Percentiles rank a stretch among this genome's conserved stretches.
phyloP scores from a whole-genome alignment of 108 stramenopile species.

The Nitzschia sp. region DNA sequence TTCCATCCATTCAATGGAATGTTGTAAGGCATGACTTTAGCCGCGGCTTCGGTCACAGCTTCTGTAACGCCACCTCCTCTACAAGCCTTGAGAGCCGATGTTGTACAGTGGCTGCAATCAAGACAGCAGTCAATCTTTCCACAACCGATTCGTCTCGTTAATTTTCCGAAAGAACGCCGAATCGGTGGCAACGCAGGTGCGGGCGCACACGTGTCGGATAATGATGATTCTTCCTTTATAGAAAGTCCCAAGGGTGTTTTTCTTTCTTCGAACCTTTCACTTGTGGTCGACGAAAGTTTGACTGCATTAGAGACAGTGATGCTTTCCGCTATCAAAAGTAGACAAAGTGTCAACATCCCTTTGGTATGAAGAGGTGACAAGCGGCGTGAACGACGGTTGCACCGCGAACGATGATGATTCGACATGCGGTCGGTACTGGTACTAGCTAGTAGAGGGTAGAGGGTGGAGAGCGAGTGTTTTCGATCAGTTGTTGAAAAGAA shows the following conservation, averaged over 20 bases:
- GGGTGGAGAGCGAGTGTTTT: too few species aligned
- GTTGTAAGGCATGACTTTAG: constrained; percentile 45
- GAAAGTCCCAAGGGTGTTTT: neutral
- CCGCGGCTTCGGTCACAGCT: neutral
- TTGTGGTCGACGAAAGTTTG: constrained; percentile 21
- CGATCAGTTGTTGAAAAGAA: too few species aligned
- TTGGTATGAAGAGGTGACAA: constrained; percentile 39
- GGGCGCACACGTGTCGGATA: neutral
- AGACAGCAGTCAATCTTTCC: constrained; percentile 22
- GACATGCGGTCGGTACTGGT: too few species aligned
- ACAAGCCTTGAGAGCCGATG: neutral
- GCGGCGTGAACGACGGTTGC: neutral
- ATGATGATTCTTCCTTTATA: too few species aligned
- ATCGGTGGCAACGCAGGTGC: neutral
- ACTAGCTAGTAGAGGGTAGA: too few species aligned
- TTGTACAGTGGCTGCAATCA: constrained; percentile 20
- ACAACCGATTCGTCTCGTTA: neutral
- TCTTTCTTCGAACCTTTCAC: constrained; percentile 1
- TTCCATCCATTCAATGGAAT: constrained; percentile 88
- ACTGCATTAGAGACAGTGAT: constrained; percentile 46
- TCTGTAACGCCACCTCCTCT: neutral
- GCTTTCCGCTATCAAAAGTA: constrained; percentile 43
- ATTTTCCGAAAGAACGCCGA: constrained; percentile 1
- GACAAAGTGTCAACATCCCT: constrained; percentile 34
- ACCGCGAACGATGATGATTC: neutral